Conservation (phyloP, 768 basidiomycete species). For the Hortiboletus campestris region DNA sequence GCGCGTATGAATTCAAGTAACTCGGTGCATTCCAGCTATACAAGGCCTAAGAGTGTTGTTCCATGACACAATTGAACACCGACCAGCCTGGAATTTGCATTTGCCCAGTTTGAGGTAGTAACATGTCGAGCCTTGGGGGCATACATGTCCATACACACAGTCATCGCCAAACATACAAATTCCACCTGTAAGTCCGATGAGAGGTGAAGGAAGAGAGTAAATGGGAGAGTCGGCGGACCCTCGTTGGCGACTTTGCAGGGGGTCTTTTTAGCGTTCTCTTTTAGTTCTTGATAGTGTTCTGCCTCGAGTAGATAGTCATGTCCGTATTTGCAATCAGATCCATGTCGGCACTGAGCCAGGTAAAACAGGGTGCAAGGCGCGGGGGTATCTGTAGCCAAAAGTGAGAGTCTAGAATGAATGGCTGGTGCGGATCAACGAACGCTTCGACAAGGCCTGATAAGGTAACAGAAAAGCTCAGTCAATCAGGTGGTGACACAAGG, state of each 20-base stretch:
- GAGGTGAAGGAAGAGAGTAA: background rate
- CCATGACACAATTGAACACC: conserved; percentile 22
- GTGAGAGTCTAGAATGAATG: background rate
- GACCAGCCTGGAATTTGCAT: conserved; percentile 65
- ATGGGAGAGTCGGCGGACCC: conserved; percentile 35
- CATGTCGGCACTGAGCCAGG: conserved; percentile 58
- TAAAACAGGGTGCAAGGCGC: conserved; percentile 70
- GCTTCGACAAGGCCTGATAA: conserved; percentile 57
- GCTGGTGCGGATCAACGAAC: conserved; percentile 38
- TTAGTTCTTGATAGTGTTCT: conserved; percentile 54
- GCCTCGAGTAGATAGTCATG: conserved; percentile 59
- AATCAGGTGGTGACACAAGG: conserved; percentile 11
- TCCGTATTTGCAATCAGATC: conserved; percentile 54
- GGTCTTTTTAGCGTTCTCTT: conserved; percentile 56
- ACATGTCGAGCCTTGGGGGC: conserved; percentile 50
- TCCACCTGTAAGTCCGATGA: conserved; percentile 40
- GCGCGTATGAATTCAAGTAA: conserved; percentile 16
- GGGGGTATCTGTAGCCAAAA: conserved; percentile 43
- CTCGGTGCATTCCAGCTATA: conserved; percentile 43
- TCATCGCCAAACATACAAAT: conserved; percentile 57
- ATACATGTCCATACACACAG: conserved; percentile 44
- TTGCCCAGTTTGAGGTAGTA: conserved; percentile 51
- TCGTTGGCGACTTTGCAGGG: conserved; percentile 61
- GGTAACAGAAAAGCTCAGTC: conserved; percentile 14
- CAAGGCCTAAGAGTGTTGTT: conserved; percentile 9